phyloP scores from a whole-genome alignment of 495 filamentous ascomycete species.

The Trichoderma virens region DNA sequence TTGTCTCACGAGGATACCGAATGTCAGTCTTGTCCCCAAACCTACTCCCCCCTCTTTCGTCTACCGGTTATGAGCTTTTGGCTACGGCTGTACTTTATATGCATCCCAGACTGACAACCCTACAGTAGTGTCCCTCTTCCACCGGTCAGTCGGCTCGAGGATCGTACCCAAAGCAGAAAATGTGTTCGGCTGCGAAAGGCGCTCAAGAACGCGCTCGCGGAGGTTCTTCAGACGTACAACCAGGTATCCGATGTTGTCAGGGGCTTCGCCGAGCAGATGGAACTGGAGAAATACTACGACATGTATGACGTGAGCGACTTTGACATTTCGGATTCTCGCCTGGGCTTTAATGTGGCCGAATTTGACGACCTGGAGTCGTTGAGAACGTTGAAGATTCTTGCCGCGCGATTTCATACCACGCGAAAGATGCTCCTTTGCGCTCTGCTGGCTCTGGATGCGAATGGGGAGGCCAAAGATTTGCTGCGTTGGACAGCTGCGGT shows the following conservation, averaged over 20 bases:
- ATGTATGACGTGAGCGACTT: constrained; percentile 81
- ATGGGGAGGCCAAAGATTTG: constrained; percentile 73
- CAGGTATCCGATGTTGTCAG: constrained; percentile 58
- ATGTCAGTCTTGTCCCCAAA: constrained; percentile 49
- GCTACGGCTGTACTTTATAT: background rate
- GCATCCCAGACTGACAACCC: constrained; percentile 30
- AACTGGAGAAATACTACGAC: constrained; percentile 84
- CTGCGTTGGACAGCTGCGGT: constrained; percentile 69
- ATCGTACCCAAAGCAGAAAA: constrained; percentile 65
- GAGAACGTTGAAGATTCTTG: constrained; percentile 66
- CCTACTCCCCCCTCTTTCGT: constrained; percentile 9
- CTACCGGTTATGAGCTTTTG: background rate
- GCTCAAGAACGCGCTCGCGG: constrained; percentile 58
- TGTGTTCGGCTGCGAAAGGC: constrained; percentile 71
- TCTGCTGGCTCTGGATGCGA: constrained; percentile 78
- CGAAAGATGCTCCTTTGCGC: constrained; percentile 80
- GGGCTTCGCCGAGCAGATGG: constrained; percentile 63
- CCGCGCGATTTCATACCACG: constrained; percentile 70
- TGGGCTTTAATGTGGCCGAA: constrained; percentile 51
- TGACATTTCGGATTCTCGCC: constrained; percentile 62
- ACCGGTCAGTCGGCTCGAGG: constrained; percentile 75
- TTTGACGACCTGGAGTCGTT: constrained; percentile 72
- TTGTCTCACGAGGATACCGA: constrained; percentile 88
- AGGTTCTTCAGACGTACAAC: constrained; percentile 62
- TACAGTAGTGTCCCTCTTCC: constrained; percentile 74